These are phyloP conservation scores for Pleurotus djamor DNA, from an alignment of 768 basidiomycete genomes.

Conservation along the genomic window DNA sequence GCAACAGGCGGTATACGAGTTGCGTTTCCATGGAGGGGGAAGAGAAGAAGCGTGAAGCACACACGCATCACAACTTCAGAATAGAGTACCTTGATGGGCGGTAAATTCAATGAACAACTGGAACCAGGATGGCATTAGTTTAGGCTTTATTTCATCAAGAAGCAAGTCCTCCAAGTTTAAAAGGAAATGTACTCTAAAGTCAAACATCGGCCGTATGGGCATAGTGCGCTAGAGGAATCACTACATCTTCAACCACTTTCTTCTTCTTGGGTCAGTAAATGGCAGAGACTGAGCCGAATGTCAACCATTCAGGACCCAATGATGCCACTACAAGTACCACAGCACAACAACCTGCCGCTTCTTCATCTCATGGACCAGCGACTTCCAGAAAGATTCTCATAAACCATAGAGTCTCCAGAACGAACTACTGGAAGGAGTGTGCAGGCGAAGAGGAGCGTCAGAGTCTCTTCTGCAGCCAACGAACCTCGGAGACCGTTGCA, in stretches of 20 bases:
- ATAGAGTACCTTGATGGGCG: too few species aligned
- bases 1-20: constrained; percentile 56
- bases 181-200: too few species aligned
- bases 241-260: too few species aligned
- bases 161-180: too few species aligned
- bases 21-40: constrained; percentile 38
- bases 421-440: not conserved
- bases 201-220: too few species aligned
- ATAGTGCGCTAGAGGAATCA: too few species aligned
- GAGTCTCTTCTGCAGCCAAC: not conserved
- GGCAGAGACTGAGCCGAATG: not conserved
- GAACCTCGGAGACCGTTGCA: not conserved
- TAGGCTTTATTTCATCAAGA: too few species aligned
- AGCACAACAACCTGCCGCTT: not conserved
- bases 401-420: not conserved
- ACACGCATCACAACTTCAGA: too few species aligned
- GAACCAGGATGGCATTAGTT: too few species aligned
- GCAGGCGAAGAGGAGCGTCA: not conserved
- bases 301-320: not conserved
- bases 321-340: not conserved
- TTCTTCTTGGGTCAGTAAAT: not conserved
- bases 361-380: not conserved
- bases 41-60: not conserved
- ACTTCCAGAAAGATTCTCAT: not conserved
- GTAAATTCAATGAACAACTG: too few species aligned